Evolutionary conservation across 768 basidiomycete genomes (phyloP).

Genomic region (Macrolepiota albuminosa): DNA sequence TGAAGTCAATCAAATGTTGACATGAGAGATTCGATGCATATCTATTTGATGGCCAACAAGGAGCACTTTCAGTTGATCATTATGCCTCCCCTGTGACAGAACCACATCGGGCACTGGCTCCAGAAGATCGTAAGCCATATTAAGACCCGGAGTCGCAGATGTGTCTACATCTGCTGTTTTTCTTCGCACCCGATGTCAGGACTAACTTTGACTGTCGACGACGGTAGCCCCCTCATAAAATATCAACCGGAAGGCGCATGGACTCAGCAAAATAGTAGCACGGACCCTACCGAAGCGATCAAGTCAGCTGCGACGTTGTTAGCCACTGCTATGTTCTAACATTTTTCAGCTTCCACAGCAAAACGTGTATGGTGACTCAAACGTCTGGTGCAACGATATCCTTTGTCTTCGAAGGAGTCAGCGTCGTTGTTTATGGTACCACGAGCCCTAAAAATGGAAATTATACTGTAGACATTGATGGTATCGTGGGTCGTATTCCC

Average conservation of each 20-base stretch:
- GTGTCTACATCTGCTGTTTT: background rate
- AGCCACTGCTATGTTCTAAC: background rate
- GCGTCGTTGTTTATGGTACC: slow-evolving; percentile 1
- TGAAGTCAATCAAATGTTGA: background rate
- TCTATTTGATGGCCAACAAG: background rate
- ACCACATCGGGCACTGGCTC: background rate
- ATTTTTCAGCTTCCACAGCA: background rate
- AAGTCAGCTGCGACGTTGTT: background rate
- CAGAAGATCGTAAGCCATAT: background rate
- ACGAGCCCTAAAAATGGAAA: slow-evolving; percentile 4
- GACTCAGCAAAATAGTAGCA: background rate
- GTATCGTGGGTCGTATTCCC: background rate
- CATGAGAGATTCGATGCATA: background rate
- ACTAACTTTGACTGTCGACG: background rate
- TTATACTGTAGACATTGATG: slow-evolving; percentile 3
- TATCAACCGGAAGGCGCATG: background rate
- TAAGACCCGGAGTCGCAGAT: background rate
- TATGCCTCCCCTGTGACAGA: background rate
- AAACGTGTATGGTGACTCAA: background rate
- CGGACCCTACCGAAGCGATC: background rate
- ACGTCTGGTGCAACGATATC: slow-evolving; percentile 6
- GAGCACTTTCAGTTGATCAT: background rate
- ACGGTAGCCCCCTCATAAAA: background rate
- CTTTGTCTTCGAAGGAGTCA: slow-evolving; percentile 6
- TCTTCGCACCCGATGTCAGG: background rate